Conservation (phyloP, 2,329 filamentous ascomycete species). For the Sphaerostilbella broomeana region DNA sequence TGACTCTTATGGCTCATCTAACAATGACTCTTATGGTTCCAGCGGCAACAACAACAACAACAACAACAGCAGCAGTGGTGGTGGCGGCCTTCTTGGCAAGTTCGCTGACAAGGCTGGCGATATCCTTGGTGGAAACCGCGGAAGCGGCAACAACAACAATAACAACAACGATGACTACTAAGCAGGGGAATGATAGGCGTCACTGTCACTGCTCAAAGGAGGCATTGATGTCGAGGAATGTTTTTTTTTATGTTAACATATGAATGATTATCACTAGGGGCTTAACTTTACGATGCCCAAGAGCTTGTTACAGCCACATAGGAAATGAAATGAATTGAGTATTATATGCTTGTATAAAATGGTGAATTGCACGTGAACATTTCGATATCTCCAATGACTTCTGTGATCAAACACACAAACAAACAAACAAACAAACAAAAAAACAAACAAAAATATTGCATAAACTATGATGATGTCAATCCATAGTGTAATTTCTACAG, state of each 20-base stretch:
- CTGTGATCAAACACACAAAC: neutral
- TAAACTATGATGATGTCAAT: too few species aligned
- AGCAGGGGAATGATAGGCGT: neutral
- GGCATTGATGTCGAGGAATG: neutral
- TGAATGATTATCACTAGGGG: neutral
- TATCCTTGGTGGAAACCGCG: conserved; percentile 44
- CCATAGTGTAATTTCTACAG: too few species aligned
- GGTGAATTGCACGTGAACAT: too few species aligned
- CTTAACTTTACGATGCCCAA: too few species aligned
- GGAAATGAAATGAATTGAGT: too few species aligned
- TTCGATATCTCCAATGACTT: neutral
- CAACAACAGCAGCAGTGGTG: conserved; percentile 16
- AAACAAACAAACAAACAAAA: neutral
- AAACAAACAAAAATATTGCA: neutral
- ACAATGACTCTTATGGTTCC: conserved; percentile 12
- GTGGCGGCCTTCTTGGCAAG: conserved; percentile 47
- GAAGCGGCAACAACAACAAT: conserved; percentile 42
- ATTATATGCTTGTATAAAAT: too few species aligned
- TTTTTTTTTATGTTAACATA: conserved; percentile 1
- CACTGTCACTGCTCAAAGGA: neutral
- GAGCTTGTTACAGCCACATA: too few species aligned
- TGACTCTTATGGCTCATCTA: conserved; percentile 15
- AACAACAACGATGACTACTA: conserved; percentile 22
- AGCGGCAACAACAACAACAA: conserved; percentile 1
- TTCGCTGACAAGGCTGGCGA: conserved; percentile 52